Evolutionary conservation across 108 stramenopile genomes (phyloP), one percentile per base, ranked within the genome.

Genomic region (Skeletonema marinoi): DNA sequence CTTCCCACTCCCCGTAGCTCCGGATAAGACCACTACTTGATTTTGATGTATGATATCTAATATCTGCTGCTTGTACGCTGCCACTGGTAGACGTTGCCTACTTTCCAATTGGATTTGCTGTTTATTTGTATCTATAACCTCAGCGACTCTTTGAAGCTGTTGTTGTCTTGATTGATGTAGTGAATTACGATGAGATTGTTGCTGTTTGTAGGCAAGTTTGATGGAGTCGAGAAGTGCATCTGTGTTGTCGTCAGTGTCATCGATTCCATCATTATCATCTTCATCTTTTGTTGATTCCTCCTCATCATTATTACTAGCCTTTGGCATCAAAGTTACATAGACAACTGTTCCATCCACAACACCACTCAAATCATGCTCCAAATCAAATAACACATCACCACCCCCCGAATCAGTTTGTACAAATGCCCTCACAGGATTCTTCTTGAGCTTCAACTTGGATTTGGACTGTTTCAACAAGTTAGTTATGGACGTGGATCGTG

Each of bases 1-100:
- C 68, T 96, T 93, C 19, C 95, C 95, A 60, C 86, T 85, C 9
- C 95, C 93, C 0, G 96, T 97, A 13, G 87, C 89, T 29, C 94
- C 94, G 32, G 78, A 81, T 17, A 96, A 46, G 21, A 96, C 71
- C 5, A 88, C 75, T 11, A 96, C 90, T 30, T 69, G 71, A 68
- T 70, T 71, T 4, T 60, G 35, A 6, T 59, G 56, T 17, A 93
- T 39, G 3, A 77, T 63, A 9, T 54, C 35, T 10, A 91, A 58
- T 39, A 96, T 84, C 14, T 65, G 66, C 65, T 69, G 59, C 35
- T 85, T 78, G 35, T 68, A 70, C 31, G 68, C 25, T 41, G 87
- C 74, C 16, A 88, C 88, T 8, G 95, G 95, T 5, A 96, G 80
- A 32, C 54, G 31, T 0, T 80, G 69, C 29, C 88, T 66, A 12